phyloP scores from a whole-genome alignment of 2,329 filamentous ascomycete species.

The Rhynchosporium secalis region DNA sequence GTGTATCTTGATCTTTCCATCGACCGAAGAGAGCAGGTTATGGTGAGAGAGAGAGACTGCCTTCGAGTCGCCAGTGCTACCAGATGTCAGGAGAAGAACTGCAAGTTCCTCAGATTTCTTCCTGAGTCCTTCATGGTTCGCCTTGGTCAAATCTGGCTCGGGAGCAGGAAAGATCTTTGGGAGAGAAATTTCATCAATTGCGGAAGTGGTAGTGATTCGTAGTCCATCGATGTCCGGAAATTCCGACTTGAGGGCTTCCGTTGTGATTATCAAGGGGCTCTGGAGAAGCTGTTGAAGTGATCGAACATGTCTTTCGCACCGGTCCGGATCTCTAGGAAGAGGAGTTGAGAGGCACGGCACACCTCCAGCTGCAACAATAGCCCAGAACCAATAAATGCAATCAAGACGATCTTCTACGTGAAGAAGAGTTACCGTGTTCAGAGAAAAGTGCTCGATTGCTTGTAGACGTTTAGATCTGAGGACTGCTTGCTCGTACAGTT shows the following conservation, averaged over 20 bases:
- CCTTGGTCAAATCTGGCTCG: not conserved
- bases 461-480: not conserved
- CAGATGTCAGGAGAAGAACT: too few species aligned
- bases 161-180: not conserved
- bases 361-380: conserved; percentile 1
- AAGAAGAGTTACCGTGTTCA: not conserved
- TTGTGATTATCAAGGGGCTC: not conserved
- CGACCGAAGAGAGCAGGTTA: not conserved
- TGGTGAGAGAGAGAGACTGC: too few species aligned
- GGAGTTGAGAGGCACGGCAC: not conserved
- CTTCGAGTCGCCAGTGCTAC: too few species aligned
- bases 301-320: too few species aligned
- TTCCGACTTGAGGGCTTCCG: not conserved
- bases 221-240: not conserved
- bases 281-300: not conserved
- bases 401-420: not conserved
- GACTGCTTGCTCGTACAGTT: not conserved
- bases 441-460: not conserved
- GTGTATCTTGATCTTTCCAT: not conserved
- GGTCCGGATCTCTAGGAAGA: too few species aligned
- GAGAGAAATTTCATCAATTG: not conserved
- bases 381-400: conserved; percentile 1
- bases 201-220: not conserved
- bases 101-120: too few species aligned
- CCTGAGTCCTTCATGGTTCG: too few species aligned